Evolutionary conservation across 2,329 filamentous ascomycete species (phyloP), one percentile per base, ranked within the genome.

Genomic region (Thielaviopsis cerberus): DNA sequence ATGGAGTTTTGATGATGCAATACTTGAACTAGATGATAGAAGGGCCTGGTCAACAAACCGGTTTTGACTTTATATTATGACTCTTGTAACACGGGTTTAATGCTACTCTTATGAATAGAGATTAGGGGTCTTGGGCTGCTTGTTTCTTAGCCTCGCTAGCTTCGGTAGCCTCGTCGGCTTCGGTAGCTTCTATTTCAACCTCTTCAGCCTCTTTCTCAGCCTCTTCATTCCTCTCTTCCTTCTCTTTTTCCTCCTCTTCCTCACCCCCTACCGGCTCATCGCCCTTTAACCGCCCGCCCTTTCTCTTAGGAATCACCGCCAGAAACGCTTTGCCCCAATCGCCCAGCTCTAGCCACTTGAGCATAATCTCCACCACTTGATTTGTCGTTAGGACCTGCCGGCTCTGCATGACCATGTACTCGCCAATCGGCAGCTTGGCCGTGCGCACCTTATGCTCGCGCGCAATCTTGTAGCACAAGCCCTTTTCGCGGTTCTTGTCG

Each of bases 351-450:
- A 98, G 70, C 89, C 90, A 98, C 63, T 82, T 83, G 52, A 95
- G 72, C 88, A 98, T 95, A 62, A 98, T 97, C 71, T 97, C 91
- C 53, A 92, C 80, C 1, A 98, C 92, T 66, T 98, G 92, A 67
- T 97, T 98, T 7, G 91, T 96, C 3, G 91, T 84, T 59, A 98
- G 73, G 4, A 98, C 87, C 64, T 85, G 81, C 30, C 92, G 81
- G 64, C 85, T 90, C 58, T 83, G 79, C 86, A 98, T 94, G 62
- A 88, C 79, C 75, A 98, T 84, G 69, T 88, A 97, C 62, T 97
- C 83, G n/a, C 89, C 88, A 65, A 98, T 97, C 0, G 92, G 92
- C 58, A 98, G 70, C 67, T 88, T 90, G 1, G 91, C 92, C 0
- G 92, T 97, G 62, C 85, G 84, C 64, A 98, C 81, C 0, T 86